These are phyloP conservation scores for Nakataea oryzae DNA, from an alignment of 2,329 filamentous ascomycete genomes.

Conservation along the genomic window DNA sequence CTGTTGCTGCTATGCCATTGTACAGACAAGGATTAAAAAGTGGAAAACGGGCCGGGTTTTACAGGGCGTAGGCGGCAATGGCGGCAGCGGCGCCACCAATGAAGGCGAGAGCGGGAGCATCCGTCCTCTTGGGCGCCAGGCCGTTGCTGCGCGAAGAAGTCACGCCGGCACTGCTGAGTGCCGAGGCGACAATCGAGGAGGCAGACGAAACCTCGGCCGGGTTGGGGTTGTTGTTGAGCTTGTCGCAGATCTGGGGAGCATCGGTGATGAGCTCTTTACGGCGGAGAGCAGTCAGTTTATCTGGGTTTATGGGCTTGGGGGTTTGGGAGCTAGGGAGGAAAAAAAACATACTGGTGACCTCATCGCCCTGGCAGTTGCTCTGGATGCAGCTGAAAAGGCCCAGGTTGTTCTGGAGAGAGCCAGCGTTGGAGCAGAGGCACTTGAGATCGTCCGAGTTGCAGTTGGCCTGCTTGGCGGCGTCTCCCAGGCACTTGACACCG, in stretches of 20 bases:
- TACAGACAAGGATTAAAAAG: not conserved
- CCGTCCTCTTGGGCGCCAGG: not conserved
- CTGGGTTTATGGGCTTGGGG: not conserved
- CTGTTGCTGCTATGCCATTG: not conserved
- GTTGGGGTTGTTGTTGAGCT: constrained; percentile 1
- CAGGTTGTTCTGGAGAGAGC: not conserved
- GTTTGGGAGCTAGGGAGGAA: no score
- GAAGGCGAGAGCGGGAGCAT: not conserved
- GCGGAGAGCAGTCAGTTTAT: not conserved
- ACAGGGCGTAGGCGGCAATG: not conserved
- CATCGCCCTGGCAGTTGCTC: not conserved
- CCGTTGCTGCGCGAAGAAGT: not conserved
- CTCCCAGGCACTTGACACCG: not conserved
- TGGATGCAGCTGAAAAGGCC: not conserved
- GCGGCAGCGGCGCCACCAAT: not conserved
- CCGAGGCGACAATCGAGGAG: not conserved
- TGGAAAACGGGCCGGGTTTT: not conserved
- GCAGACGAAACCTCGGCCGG: constrained; percentile 2
- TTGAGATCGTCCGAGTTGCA: not conserved
- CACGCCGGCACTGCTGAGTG: not conserved
- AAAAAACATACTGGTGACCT: not conserved
- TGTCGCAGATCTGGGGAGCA: not conserved
- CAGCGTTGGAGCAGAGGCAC: not conserved
- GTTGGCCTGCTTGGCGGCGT: not conserved
- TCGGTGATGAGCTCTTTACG: not conserved